A percentile compares a stretch with the other conserved stretches of the same genome.
Evolutionary conservation across 2,329 filamentous ascomycete genomes (phyloP).

Genomic region (Colletotrichum theobromicola): DNA sequence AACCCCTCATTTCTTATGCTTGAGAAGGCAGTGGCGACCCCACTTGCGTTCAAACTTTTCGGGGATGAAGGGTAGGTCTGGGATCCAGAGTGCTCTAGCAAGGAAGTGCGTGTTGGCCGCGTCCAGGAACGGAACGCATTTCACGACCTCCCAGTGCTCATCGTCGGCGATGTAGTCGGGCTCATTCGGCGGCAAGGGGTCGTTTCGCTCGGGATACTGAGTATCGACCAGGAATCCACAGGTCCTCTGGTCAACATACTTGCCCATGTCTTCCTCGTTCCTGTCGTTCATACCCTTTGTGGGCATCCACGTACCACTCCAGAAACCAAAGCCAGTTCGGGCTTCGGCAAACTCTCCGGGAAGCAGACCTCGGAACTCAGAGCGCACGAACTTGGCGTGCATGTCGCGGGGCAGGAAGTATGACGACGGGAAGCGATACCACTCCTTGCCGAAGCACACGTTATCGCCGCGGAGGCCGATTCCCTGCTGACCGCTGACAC

Average conservation of each 20-base stretch:
- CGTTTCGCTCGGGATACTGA: constrained; percentile 67
- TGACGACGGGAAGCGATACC: constrained; percentile 96
- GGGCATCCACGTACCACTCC: constrained; percentile 83
- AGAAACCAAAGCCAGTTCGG: constrained; percentile 70
- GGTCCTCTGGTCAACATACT: constrained; percentile 79
- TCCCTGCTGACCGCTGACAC: constrained; percentile 45
- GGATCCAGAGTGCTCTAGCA: constrained; percentile 82
- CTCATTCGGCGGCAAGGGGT: constrained; percentile 67
- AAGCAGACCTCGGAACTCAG: constrained; percentile 86
- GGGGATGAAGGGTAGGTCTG: constrained; percentile 73
- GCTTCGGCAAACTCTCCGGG: constrained; percentile 90
- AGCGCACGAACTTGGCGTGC: constrained; percentile 87
- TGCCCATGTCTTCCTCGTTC: constrained; percentile 84
- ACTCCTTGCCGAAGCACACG: constrained; percentile 94
- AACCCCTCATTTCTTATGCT: constrained; percentile 49
- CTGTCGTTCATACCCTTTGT: constrained; percentile 89
- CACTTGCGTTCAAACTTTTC: constrained; percentile 75
- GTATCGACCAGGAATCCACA: constrained; percentile 92
- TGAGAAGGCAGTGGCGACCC: constrained; percentile 87
- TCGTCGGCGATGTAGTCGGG: constrained; percentile 79
- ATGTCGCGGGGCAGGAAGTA: constrained; percentile 87
- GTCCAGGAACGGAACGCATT: constrained; percentile 83
- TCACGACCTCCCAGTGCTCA: constrained; percentile 77
- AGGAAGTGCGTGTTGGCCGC: constrained; percentile 74
- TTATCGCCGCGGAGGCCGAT: constrained; percentile 67